These are phyloP conservation scores for Hyphochytrium catenoides DNA, from an alignment of 352 stramenopile species.

Conservation along the genomic window DNA sequence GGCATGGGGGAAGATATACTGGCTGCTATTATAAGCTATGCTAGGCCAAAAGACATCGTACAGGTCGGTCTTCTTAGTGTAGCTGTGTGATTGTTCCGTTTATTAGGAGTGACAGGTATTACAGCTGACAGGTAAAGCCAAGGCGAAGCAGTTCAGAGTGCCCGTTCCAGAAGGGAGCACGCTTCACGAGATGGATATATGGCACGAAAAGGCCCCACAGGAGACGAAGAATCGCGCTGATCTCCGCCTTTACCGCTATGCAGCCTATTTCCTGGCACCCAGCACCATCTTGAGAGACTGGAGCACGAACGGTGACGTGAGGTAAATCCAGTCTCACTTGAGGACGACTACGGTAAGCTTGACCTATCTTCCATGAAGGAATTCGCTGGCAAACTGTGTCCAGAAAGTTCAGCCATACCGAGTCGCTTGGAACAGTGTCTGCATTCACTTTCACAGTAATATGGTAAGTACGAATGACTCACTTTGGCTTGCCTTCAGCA, in stretches of 20 bases:
- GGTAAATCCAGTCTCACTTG: no score
- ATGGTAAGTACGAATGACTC: no score
- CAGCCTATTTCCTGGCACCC: slow-evolving; percentile 43
- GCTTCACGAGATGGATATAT: slow-evolving; percentile 8
- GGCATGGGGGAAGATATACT: slow-evolving; percentile 86
- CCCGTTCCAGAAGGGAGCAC: slow-evolving; percentile 9
- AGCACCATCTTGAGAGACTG: no score
- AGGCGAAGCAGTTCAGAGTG: slow-evolving; percentile 57
- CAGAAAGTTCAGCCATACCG: no score
- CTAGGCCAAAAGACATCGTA: slow-evolving; percentile 67
- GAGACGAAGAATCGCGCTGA: slow-evolving; percentile 46
- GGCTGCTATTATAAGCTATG: slow-evolving; percentile 55
- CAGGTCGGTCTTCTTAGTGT: slow-evolving; percentile 64
- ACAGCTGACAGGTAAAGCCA: no score
- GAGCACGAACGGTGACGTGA: no score
- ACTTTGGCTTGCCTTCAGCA: no score
- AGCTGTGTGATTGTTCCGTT: slow-evolving; percentile 16
- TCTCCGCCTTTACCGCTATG: slow-evolving; percentile 39
- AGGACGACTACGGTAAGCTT: no score
- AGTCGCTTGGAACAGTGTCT: no score
- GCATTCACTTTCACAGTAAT: no score
- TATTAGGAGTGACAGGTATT: slow-evolving; percentile 1
- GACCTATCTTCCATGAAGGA: no score
- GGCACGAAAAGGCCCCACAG: slow-evolving; percentile 19
- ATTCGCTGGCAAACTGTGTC: no score